Evolutionary conservation across 768 basidiomycete species (phyloP).

Genomic region (Hygrocybe coccinea): DNA sequence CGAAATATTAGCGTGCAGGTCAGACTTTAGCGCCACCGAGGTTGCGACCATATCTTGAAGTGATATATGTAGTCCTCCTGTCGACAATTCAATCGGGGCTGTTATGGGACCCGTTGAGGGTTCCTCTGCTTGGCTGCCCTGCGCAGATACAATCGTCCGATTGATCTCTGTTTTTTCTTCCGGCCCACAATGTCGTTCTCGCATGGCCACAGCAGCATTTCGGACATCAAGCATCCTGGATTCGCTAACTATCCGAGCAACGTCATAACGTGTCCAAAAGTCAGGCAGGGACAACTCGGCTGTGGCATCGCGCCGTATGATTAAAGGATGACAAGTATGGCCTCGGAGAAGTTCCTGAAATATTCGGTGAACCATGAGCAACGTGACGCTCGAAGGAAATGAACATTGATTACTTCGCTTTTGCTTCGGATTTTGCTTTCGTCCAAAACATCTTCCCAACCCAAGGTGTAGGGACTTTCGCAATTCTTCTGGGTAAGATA

Average conservation of each 20-base stretch:
- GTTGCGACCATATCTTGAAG: conserved; percentile 72
- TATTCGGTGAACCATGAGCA: neutral
- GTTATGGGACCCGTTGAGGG: conserved; percentile 19
- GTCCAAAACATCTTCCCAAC: conserved; percentile 69
- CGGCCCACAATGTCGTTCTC: conserved; percentile 21
- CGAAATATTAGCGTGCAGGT: conserved; percentile 57
- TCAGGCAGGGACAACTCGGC: conserved; percentile 59
- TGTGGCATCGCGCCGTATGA: conserved; percentile 61
- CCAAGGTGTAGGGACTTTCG: conserved; percentile 57
- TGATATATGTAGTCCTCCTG: conserved; percentile 39
- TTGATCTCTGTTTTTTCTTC: neutral
- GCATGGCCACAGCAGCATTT: conserved; percentile 50
- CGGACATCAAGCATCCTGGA: conserved; percentile 63
- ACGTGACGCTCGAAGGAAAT: neutral
- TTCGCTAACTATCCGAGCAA: conserved; percentile 60
- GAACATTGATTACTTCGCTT: conserved; percentile 55
- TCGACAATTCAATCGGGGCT: conserved; percentile 35
- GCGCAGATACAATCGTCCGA: neutral
- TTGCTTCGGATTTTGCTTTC: conserved; percentile 64
- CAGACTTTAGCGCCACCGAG: conserved; percentile 69
- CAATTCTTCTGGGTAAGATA: conserved; percentile 54
- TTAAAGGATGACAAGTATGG: conserved; percentile 67
- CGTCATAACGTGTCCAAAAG: conserved; percentile 63
- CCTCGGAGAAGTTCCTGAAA: conserved; percentile 60
- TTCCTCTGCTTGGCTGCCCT: neutral